These are phyloP conservation scores for Mycosphaerella sp. DNA, from an alignment of 2,329 filamentous ascomycete genomes.

Conservation along the genomic window DNA sequence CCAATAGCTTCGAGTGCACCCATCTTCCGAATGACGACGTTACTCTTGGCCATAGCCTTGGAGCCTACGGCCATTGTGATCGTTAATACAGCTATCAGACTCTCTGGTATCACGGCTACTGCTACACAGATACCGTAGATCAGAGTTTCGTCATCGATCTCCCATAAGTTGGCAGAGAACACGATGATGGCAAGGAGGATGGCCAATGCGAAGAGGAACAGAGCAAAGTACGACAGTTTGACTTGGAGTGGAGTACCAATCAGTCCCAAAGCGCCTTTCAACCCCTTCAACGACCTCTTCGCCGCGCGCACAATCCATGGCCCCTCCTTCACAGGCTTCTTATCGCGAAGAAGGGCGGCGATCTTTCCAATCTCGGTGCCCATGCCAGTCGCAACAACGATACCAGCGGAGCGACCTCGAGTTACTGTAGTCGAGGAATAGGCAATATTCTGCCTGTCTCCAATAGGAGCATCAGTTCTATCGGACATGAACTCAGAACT, in stretches of 20 bases:
- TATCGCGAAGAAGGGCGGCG: constrained; percentile 40
- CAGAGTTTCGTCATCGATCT: constrained; percentile 39
- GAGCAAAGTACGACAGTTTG: constrained; percentile 77
- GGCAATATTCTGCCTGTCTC: constrained; percentile 58
- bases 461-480: constrained; percentile 46
- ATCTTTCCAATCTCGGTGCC: constrained; percentile 63
- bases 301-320: constrained; percentile 15
- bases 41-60: constrained; percentile 56
- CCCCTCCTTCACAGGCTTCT: constrained; percentile 17
- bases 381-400: constrained; percentile 56
- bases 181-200: constrained; percentile 64
- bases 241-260: constrained; percentile 74
- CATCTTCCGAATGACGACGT: constrained; percentile 60
- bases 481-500: constrained; percentile 28
- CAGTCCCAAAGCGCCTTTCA: constrained; percentile 34
- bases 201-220: constrained; percentile 69
- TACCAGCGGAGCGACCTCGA: constrained; percentile 55
- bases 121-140: constrained; percentile 46
- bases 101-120: constrained; percentile 45
- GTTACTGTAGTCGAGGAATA: constrained; percentile 61
- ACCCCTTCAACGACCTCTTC: constrained; percentile 51
- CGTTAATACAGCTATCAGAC: constrained; percentile 59
- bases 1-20: constrained; percentile 59
- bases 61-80: constrained; percentile 61
- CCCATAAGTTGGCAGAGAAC: constrained; percentile 52